Evolutionary conservation across 805 yeast species (phyloP).

Genomic region (Maudiozyma serrabonitensis): DNA sequence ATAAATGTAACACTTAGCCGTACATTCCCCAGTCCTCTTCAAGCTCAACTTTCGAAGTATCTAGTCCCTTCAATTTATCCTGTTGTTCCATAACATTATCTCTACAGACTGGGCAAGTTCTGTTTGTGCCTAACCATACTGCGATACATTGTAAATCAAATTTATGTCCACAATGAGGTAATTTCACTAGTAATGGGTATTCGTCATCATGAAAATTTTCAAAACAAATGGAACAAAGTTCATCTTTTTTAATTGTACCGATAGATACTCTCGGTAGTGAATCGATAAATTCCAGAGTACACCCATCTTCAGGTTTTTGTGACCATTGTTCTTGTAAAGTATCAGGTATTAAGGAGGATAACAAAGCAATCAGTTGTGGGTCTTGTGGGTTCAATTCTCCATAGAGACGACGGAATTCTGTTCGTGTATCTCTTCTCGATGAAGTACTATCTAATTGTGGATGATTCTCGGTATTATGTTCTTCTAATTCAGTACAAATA

Average conservation of each 20-base stretch:
- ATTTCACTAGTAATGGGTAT: constrained; percentile 67
- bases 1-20: constrained; percentile 34
- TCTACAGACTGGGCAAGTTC: constrained; percentile 83
- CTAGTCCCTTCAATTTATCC: constrained; percentile 13
- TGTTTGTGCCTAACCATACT: constrained; percentile 72
- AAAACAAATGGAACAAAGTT: constrained; percentile 81
- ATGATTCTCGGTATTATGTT: constrained; percentile 13
- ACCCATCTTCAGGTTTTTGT: constrained; percentile 37
- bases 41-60: constrained; percentile 46
- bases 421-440: constrained; percentile 16
- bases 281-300: constrained; percentile 63
- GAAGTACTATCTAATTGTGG: constrained; percentile 6
- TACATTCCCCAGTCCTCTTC: constrained; percentile 76
- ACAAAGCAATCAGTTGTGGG: constrained; percentile 8
- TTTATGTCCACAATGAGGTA: constrained; percentile 69
- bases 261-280: constrained; percentile 61
- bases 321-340: constrained; percentile 22
- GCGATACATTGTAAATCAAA: constrained; percentile 87
- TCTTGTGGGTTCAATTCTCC: constrained; percentile 11
- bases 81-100: constrained; percentile 51
- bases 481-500: constrained; percentile 15
- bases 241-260: constrained; percentile 34
- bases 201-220: constrained; percentile 58
- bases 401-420: constrained; percentile 16
- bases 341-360: constrained; percentile 15